Conservation (phyloP, 495 filamentous ascomycete species). For the Penicillium herquei region DNA sequence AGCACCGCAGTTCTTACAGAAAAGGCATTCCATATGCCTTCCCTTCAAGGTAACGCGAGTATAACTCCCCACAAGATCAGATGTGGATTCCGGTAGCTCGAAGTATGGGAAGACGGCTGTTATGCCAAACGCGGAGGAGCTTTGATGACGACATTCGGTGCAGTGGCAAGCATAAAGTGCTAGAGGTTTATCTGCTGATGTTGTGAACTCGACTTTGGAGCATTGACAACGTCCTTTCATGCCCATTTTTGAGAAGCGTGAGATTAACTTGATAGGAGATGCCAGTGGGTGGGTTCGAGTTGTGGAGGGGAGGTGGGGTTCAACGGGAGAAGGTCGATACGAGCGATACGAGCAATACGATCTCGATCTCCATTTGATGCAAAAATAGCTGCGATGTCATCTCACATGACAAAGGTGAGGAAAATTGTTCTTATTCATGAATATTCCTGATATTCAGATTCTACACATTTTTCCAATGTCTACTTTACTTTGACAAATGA, state of each 20-base stretch:
- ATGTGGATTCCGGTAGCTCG: constrained; percentile 38
- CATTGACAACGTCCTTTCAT: constrained; percentile 64
- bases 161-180: constrained; percentile 70
- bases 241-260: constrained; percentile 15
- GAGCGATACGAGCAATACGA: too few species aligned
- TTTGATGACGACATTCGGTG: constrained; percentile 62
- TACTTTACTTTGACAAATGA: too few species aligned
- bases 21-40: constrained; percentile 52
- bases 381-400: too few species aligned
- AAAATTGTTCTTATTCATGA: too few species aligned
- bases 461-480: too few species aligned
- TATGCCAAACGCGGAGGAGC: constrained; percentile 65
- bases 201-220: constrained; percentile 58
- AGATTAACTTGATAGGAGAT: background rate
- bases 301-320: background rate
- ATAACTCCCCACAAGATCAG: constrained; percentile 41
- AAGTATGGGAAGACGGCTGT: constrained; percentile 67
- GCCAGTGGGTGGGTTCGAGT: background rate
- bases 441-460: too few species aligned
- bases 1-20: constrained; percentile 60
- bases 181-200: constrained; percentile 46
- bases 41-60: constrained; percentile 45
- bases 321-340: too few species aligned
- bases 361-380: too few species aligned
- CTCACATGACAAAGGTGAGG: too few species aligned